phyloP scores from a whole-genome alignment of 805 yeast species.

The Cyberlindnera americana region DNA sequence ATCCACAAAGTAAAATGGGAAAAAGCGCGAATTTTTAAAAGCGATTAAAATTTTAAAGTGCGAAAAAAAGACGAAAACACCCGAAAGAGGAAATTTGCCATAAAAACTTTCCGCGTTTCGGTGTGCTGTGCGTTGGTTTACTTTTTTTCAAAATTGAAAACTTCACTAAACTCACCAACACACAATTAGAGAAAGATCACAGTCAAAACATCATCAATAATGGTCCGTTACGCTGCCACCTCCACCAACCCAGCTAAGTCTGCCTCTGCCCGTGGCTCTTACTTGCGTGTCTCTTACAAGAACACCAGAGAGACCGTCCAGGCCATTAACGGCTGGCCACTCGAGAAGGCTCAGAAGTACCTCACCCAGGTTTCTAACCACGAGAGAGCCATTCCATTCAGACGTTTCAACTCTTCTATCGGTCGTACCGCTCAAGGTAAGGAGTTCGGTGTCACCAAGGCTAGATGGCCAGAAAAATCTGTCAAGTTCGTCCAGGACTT shows the following conservation, averaged over 20 bases:
- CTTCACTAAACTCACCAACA: constrained; percentile 3
- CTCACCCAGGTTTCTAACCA: constrained; percentile 94
- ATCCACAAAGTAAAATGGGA: neutral
- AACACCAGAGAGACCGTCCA: constrained; percentile 99
- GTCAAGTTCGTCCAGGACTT: constrained; percentile 93
- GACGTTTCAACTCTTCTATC: constrained; percentile 93
- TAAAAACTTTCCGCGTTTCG: too few species aligned
- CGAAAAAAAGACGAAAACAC: constrained; percentile 2
- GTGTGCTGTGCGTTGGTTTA: neutral
- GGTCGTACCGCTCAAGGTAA: constrained; percentile 99
- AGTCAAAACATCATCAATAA: constrained; percentile 33
- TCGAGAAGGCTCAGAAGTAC: constrained; percentile 93
- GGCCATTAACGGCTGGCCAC: constrained; percentile 98
- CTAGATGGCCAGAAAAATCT: constrained; percentile 99
- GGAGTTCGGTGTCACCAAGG: constrained; percentile 99
- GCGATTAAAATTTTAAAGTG: neutral
- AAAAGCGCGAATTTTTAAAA: too few species aligned
- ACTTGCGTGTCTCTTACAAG: constrained; percentile 99
- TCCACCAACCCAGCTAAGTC: constrained; percentile 99
- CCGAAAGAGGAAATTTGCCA: constrained; percentile 8
- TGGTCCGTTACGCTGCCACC: constrained; percentile 99
- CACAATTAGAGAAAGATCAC: neutral
- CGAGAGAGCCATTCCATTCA: constrained; percentile 99
- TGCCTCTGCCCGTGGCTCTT: constrained; percentile 99
- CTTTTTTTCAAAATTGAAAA: constrained; percentile 14